Base-by-base conservation (phyloP, 2,329 filamentous ascomycete species). In the Alternaria sp. region DNA sequence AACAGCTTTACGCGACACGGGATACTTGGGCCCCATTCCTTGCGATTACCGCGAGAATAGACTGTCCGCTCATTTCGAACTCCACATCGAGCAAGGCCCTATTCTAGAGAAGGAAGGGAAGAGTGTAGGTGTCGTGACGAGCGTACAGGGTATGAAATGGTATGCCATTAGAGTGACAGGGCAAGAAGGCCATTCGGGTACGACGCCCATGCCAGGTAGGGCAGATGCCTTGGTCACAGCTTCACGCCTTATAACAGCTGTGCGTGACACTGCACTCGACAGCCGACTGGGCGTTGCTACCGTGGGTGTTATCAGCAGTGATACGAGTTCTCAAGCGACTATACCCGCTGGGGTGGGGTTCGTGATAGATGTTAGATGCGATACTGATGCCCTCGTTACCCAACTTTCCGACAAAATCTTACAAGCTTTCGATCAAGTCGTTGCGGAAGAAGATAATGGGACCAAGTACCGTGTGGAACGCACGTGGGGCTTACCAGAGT, bases 31-130 rank as follows among this genome's bases (percentile, higher is more conserved):
- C 3, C 41, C 58, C 5, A 77, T 83, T 0, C 82, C 84, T 2
- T 86, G 86, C 43, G 86, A 83, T 50, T 84, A 89, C 74, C 81
- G 83, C 59, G 81, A 82, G 22, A 86, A 85, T 16, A 88, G 88
- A 0, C 85, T 92, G 72, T 89, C 86, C 1, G 90, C 90, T 0
- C 91, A 94, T 74, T 93, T 94, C 69, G 91, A 94, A 75, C 83
- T 94, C 12, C 92, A 94, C 72, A 94, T 94, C 45, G 92, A 95
- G 74, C 92, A 96, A 75, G 91, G 91, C 0, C 91, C 91, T 0
- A 86, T 92, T 27, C 83, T 95, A 0, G 88, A 93, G 70, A 81
- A 81, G 3, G 83, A 84, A 46, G 75, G 81, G 4, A 83, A 87
- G 60, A 87, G 86, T 32, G 84, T 94, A 38, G 89, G 89, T 8